Conservation (phyloP, 2,329 filamentous ascomycete species). For the Trichophaea hybrida region DNA sequence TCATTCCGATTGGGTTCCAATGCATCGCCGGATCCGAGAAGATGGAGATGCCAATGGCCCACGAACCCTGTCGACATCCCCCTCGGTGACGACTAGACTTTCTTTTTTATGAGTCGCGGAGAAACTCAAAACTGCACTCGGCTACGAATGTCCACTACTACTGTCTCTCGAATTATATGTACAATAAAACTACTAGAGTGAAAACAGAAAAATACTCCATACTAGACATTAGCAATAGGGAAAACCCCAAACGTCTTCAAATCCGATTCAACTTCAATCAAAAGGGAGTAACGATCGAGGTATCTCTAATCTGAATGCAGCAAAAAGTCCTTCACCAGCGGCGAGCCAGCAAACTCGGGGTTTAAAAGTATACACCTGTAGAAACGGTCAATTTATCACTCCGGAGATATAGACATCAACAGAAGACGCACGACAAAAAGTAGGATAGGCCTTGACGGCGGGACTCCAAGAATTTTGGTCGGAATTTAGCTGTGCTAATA, state of each 20-base stretch:
- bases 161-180: too few relatives aligned
- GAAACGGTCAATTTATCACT: neutral
- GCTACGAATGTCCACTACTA: too few relatives aligned
- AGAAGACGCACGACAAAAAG: slow-evolving; percentile 65
- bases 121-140: too few relatives aligned
- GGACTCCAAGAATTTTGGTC: slow-evolving; percentile 59
- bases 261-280: neutral
- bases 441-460: slow-evolving; percentile 72
- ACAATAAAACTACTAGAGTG: neutral
- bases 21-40: neutral
- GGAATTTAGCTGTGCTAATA: slow-evolving; percentile 23
- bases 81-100: too few relatives aligned
- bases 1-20: slow-evolving; percentile 1
- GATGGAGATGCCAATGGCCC: too few relatives aligned
- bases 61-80: too few relatives aligned
- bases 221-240: neutral
- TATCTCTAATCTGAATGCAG: slow-evolving; percentile 35
- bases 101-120: too few relatives aligned
- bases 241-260: neutral
- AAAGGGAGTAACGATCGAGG: neutral
- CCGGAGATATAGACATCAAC: neutral
- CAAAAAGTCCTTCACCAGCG: slow-evolving; percentile 79
- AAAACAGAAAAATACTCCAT: neutral
- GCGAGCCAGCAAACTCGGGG: slow-evolving; percentile 84
- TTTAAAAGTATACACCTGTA: slow-evolving; percentile 75